Base-by-base conservation (phyloP, 768 basidiomycete genomes). In the Termitomyces sp. region DNA sequence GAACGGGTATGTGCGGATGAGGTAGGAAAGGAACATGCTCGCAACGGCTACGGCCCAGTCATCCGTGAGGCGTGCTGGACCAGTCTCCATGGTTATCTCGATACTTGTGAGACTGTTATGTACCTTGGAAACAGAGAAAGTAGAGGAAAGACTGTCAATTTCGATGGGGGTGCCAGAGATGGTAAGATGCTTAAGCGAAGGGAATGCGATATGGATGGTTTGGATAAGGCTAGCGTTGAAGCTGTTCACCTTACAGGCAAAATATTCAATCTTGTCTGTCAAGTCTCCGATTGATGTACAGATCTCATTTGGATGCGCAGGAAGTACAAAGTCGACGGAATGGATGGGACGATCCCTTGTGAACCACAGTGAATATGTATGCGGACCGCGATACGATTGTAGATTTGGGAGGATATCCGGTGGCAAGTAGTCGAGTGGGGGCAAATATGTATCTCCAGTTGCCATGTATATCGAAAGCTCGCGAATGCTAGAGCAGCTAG, bases 161-260 rank as follows among this genome's bases (percentile, higher is more conserved):
- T 64, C 61, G n/a, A 64, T 50, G 2, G 59, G 57, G 12, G 47
- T 44, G 17, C 63, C 60, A 7, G 63, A 60, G 45, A 64, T 57
- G 50, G 59, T 21, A 30, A 64, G 55, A 31, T 64, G 56, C 26
- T 58, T 58, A 23, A 64, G 61, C 6, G 59, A 53, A 17, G 61
- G 63, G 47, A 62, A 57, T 26, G 52, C 21, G 14, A 26, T 52
- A 42, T 64, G 63, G 17, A 64, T 62, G n/a, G 59, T 56, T 38
- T 44, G 30, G 19, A 64, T 49, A 15, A 64, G 56, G 5, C 33
- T 28, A 19, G 47, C 52, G 30, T 62, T 56, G 0, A 64, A 40
- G 44, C 47, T 37, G 41, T 60, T 38, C 7, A 64, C 47, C 26
- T 50, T 60, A 53, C 60, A 64, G 12, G 59, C 45, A 55, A 64